Evolutionary conservation across 2,329 filamentous ascomycete genomes (phyloP), one percentile per base, ranked within the genome.

Genomic region (Phaeosphaeriaceae sp.): DNA sequence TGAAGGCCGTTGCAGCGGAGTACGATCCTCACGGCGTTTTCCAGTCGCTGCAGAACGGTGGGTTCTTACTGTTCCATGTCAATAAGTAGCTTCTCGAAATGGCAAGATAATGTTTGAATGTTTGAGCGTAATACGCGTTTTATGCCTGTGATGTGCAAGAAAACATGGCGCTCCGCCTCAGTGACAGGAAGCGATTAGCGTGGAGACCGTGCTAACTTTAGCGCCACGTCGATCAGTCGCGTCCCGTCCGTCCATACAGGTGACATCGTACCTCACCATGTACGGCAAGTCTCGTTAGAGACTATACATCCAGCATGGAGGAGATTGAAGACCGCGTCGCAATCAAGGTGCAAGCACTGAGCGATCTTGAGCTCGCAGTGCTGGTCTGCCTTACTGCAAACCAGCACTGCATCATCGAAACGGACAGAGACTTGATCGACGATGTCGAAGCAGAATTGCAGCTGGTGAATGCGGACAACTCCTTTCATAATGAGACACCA

Each of bases 341-440:
- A 60, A 82, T 86, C 62, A 90, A 89, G 76, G 86, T 96, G 68
- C 90, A 93, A 72, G 85, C 87, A 66, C 83, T 98, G 62, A 91
- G 89, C 71, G 93, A 97, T 80, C 84, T 97, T 42, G 93, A 97
- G 79, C 86, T 98, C 58, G 95, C 94, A 22, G 81, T 91, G 15
- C 84, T 98, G 42, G 86, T 97, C 51, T 93, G 90, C 73, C 85
- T 98, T 51, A 84, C 93, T 61, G 88, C 89, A 58, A 86, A 89
- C 65, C 91, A 97, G 76, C 93, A 98, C 77, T 97, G 92, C 79
- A 88, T 98, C 68, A 88, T 98, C 71, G 90, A 92, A 77, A 91
- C 91, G 17, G 85, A 88, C 2, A 75, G 80, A 4, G 80, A 85
- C 36, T 80, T 82, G 52, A 79, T 94, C 56, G 84, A 90, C 75